These are phyloP conservation scores for Apiotrichum laibachii DNA, from an alignment of 1,284 basidiomycete genomes.

Conservation along the genomic window DNA sequence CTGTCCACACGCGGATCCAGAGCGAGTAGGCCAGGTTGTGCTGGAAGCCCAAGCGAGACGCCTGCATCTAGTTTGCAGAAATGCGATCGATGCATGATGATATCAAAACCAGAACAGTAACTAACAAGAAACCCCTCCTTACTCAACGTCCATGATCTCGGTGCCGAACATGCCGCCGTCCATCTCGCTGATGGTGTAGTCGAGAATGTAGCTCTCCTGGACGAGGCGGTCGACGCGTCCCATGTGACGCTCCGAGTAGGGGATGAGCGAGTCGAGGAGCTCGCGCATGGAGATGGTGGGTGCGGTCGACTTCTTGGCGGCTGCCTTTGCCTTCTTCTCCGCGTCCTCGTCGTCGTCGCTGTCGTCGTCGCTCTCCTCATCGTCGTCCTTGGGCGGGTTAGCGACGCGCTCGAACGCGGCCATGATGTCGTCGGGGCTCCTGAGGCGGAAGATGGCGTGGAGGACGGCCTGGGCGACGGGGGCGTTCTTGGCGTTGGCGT, in stretches of 20 bases:
- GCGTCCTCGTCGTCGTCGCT: constrained; percentile 31
- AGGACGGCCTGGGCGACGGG: constrained; percentile 82
- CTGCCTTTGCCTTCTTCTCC: constrained; percentile 22
- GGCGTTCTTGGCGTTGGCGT: constrained; percentile 81
- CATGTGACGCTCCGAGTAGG: constrained; percentile 92
- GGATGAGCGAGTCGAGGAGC: constrained; percentile 77
- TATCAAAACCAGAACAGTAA: background rate
- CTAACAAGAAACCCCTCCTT: background rate
- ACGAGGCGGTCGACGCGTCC: constrained; percentile 77
- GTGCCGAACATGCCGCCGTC: constrained; percentile 57
- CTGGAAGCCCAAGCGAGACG: no score
- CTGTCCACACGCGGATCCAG: no score
- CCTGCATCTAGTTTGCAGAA: no score
- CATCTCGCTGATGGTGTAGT: constrained; percentile 90
- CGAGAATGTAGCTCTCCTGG: constrained; percentile 90
- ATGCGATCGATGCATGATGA: background rate
- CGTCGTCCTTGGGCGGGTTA: constrained; percentile 29
- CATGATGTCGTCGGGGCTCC: constrained; percentile 68
- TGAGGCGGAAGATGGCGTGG: constrained; percentile 74
- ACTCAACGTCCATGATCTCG: constrained; percentile 43
- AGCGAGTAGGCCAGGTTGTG: no score
- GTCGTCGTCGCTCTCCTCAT: constrained; percentile 35
- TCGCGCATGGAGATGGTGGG: constrained; percentile 59
- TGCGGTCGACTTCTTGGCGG: constrained; percentile 13
- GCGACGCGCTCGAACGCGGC: constrained; percentile 60